Conservation (phyloP, 2,329 filamentous ascomycete species). For the Scedosporium dehoogii region DNA sequence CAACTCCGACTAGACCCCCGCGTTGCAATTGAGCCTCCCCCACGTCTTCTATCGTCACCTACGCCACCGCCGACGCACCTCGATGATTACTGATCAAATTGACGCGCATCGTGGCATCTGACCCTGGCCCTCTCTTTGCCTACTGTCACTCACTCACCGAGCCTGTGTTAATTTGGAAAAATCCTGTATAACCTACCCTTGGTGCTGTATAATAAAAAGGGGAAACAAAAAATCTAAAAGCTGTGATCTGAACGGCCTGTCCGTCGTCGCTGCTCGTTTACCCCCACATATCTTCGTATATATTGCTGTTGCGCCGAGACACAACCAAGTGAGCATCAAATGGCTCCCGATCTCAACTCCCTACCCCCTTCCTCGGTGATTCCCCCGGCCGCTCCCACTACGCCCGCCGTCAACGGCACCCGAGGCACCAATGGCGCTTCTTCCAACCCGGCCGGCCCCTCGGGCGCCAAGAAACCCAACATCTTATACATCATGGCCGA, state of each 20-base stretch:
- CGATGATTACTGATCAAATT: neutral
- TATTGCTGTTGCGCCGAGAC: neutral
- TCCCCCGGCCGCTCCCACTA: constrained; percentile 8
- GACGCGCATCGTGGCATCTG: neutral
- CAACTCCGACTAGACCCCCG: neutral
- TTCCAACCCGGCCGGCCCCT: neutral
- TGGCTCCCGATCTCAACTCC: constrained; percentile 69
- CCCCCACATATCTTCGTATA: neutral
- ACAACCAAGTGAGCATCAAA: constrained; percentile 19
- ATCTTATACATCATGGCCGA: constrained; percentile 86
- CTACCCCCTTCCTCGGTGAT: constrained; percentile 45
- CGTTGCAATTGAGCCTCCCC: neutral
- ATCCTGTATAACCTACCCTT: too few relatives aligned
- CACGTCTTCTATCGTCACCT: neutral
- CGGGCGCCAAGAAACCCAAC: constrained; percentile 25
- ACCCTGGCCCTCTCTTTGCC: neutral
- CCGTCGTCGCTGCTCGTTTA: too few relatives aligned
- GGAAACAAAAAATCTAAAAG: too few relatives aligned
- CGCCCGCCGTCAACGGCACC: constrained; percentile 14
- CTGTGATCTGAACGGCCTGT: too few relatives aligned
- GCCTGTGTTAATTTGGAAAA: neutral
- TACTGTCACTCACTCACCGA: neutral
- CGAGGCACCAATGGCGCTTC: constrained; percentile 10
- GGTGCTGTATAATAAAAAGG: too few relatives aligned
- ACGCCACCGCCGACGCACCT: neutral